Conservation (phyloP, 169 alveolate species). For the Plasmodium gonderi region DNA sequence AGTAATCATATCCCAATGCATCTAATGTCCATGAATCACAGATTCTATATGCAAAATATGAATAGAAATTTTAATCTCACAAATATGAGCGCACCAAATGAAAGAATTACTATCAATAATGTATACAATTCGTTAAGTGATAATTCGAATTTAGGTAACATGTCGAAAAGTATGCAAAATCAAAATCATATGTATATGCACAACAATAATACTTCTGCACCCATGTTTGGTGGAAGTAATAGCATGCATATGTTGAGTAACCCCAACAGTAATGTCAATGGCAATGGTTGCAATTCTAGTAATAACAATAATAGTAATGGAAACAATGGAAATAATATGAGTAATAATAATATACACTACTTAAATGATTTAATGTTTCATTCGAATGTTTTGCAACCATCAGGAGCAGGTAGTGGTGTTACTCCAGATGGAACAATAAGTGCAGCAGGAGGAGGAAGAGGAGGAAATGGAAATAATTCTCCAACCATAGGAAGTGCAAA, state of each 20-base stretch:
- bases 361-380: slow-evolving; percentile 51
- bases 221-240: not conserved
- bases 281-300: not conserved
- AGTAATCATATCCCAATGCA: slow-evolving; percentile 50
- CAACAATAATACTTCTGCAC: not conserved
- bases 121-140: slow-evolving; percentile 2
- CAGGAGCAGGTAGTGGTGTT: not conserved
- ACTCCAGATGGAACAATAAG: not conserved
- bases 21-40: slow-evolving; percentile 46
- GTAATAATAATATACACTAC: slow-evolving; percentile 34
- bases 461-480: not conserved
- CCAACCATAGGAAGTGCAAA: not conserved
- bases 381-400: slow-evolving; percentile 19
- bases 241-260: slow-evolving; percentile 13
- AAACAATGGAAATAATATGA: not conserved
- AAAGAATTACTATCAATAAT: slow-evolving; percentile 25
- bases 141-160: slow-evolving; percentile 4
- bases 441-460: slow-evolving; percentile 1
- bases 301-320: slow-evolving; percentile 1
- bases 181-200: slow-evolving; percentile 13
- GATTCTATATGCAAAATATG: slow-evolving; percentile 44
- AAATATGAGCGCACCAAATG: slow-evolving; percentile 15
- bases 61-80: slow-evolving; percentile 44
- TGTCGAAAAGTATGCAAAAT: slow-evolving; percentile 29
- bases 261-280: not conserved